Base-by-base conservation (phyloP, 306 rosid species). In the Medicago ruthenica region DNA sequence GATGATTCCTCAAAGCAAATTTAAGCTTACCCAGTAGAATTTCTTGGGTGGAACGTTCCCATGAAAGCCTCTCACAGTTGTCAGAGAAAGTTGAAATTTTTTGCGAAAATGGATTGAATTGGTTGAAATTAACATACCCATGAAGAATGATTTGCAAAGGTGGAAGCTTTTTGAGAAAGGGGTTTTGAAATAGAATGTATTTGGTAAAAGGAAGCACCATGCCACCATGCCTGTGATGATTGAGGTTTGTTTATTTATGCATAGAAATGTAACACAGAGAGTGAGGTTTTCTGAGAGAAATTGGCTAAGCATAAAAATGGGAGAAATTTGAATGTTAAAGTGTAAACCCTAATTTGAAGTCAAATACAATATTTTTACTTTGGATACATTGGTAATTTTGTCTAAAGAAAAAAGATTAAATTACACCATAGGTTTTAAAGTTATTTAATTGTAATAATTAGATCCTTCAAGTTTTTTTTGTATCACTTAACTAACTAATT, bases 41-140 rank as follows among this genome's bases (percentile, higher is more conserved):
- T 14, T 71, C 79, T 74, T 50, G 73, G 68, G 92, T 85, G 22
- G 97, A 94, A 84, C 87, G 93, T 82, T 82, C 98, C 96, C 97
- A 94, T 61, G 87, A 39, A 42, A 94, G 71, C 83, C 80, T 87
- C 65, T 76, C 86, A 27, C 80, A 65, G 39, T 39, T 70, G 31
- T 27, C 69, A 31, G 48, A 48, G 0, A 12, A 55, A 18, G 91
- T 79, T 74, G 87, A 86, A 63, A 84, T 20, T 0, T n/a, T 60
- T 34, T 39, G 77, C 75, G 34, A 65, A 73, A 64, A 61, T 9
- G 72, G 65, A 79, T 24, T 84, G 31, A 68, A 67, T 21, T n/a
- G 67, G 13, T 67, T 47, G 72, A 24, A 55, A 27, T 21, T 67
- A 37, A 79, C 64, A 72, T 63, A 55, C 47, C 75, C 79, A 8